Conservation (phyloP, 1,139 yeast species). For the Hyphopichia burtonii region DNA sequence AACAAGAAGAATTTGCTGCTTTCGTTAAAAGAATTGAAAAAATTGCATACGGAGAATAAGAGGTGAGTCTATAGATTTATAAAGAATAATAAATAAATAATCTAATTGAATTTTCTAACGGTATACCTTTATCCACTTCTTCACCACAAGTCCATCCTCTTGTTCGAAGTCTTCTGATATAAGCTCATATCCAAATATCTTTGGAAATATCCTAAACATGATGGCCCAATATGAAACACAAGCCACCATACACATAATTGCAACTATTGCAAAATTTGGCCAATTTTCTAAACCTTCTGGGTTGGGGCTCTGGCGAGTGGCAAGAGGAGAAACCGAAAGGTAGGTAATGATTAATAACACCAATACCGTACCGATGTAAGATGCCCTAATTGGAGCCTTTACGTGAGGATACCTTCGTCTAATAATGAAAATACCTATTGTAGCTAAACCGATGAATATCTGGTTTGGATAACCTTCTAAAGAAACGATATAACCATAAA, state of each 20-base stretch:
- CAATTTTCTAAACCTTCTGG: slow-evolving; percentile 43
- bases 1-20: neutral
- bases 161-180: slow-evolving; percentile 35
- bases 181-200: slow-evolving; percentile 40
- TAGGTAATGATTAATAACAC: slow-evolving; percentile 40
- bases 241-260: slow-evolving; percentile 28
- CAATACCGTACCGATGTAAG: slow-evolving; percentile 42
- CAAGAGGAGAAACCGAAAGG: slow-evolving; percentile 48
- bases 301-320: slow-evolving; percentile 37
- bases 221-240: slow-evolving; percentile 50
- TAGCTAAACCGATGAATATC: slow-evolving; percentile 46
- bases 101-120: neutral
- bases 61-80: neutral
- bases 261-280: slow-evolving; percentile 53
- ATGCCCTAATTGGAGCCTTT: slow-evolving; percentile 50
- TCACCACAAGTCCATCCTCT: slow-evolving; percentile 56
- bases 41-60: slow-evolving; percentile 8
- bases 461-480: slow-evolving; percentile 71
- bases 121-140: slow-evolving; percentile 46
- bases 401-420: slow-evolving; percentile 46
- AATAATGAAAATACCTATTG: slow-evolving; percentile 52
- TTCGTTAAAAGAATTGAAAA: slow-evolving; percentile 12
- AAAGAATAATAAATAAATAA: neutral
- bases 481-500: slow-evolving; percentile 72
- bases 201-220: slow-evolving; percentile 47